A percentile compares a stretch with the other conserved stretches of the same genome.
These are phyloP conservation scores for Daedalea quercina DNA, from an alignment of 768 basidiomycete species.

Conservation along the genomic window DNA sequence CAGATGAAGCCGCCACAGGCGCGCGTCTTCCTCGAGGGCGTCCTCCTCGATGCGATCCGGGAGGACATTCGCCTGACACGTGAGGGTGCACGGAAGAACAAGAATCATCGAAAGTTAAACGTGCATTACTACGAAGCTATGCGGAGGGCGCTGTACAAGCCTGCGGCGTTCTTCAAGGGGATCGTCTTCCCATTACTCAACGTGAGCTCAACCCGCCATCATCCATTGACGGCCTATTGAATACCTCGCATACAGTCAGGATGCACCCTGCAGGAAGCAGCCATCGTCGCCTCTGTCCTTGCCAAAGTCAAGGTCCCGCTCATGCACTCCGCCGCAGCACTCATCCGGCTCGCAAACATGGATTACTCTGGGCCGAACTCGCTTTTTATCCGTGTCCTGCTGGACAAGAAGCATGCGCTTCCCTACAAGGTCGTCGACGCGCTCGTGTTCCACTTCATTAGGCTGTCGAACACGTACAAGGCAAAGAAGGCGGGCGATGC, in stretches of 20 bases:
- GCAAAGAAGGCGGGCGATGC: constrained; percentile 61
- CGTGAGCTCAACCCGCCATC: constrained; percentile 37
- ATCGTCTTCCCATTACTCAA: constrained; percentile 93
- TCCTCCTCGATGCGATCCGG: constrained; percentile 82
- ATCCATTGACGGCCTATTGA: neutral
- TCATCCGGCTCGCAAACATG: constrained; percentile 91
- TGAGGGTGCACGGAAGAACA: constrained; percentile 28
- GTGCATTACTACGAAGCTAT: constrained; percentile 93
- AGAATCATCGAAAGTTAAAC: constrained; percentile 74
- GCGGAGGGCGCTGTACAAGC: constrained; percentile 90
- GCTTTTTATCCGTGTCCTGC: constrained; percentile 90
- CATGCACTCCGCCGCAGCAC: constrained; percentile 93
- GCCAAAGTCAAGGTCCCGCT: constrained; percentile 90
- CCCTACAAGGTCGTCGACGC: constrained; percentile 98
- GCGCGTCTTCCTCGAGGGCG: constrained; percentile 86
- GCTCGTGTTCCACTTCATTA: constrained; percentile 96
- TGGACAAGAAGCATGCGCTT: constrained; percentile 97
- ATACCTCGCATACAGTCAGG: constrained; percentile 41
- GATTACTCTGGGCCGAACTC: constrained; percentile 95
- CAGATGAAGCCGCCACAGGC: constrained; percentile 95
- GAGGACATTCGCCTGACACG: constrained; percentile 63
- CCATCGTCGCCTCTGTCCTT: constrained; percentile 88
- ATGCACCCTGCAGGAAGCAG: constrained; percentile 90
- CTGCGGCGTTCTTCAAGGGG: constrained; percentile 97
- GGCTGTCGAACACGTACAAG: constrained; percentile 88